These are phyloP conservation scores for Kluyveromyces wickerhamii DNA, from an alignment of 805 yeast species.

Conservation along the genomic window DNA sequence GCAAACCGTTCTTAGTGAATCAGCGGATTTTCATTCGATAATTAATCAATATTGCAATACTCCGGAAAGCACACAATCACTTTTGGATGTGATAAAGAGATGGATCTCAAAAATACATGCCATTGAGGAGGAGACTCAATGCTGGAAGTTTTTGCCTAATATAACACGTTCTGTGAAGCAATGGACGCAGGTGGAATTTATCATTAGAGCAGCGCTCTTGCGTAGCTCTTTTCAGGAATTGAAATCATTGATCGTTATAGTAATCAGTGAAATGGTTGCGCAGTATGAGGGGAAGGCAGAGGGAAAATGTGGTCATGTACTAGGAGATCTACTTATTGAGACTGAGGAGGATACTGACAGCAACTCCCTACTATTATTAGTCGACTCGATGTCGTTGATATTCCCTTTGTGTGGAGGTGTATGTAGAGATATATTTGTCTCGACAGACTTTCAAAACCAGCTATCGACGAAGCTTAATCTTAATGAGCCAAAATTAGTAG, in stretches of 20 bases:
- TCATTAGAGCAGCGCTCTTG: conserved; percentile 20
- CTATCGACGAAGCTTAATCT: conserved; percentile 15
- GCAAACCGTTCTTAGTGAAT: background rate
- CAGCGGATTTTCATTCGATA: background rate
- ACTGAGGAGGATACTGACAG: conserved; percentile 19
- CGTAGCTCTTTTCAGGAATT: conserved; percentile 16
- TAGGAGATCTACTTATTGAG: conserved; percentile 20
- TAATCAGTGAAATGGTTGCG: conserved; percentile 15
- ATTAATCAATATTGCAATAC: background rate
- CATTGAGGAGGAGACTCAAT: conserved; percentile 8
- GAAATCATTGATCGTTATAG: conserved; percentile 16
- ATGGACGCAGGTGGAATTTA: conserved; percentile 18
- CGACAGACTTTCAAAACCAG: conserved; percentile 22
- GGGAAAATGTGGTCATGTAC: conserved; percentile 11
- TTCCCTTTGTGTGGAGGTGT: conserved; percentile 23
- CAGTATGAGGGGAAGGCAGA: conserved; percentile 16
- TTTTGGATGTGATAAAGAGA: conserved; percentile 10
- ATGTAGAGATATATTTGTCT: conserved; percentile 25
- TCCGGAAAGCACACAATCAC: conserved; percentile 2
- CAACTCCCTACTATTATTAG: conserved; percentile 16
- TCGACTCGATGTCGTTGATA: conserved; percentile 18
- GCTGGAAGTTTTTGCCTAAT: conserved; percentile 15
- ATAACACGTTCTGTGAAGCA: conserved; percentile 5
- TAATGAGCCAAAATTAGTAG: conserved; percentile 16
- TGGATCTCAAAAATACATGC: conserved; percentile 8